These are phyloP conservation scores for Pseudozyma flocculosa DNA, from an alignment of 1,284 basidiomycete genomes.

Conservation along the genomic window DNA sequence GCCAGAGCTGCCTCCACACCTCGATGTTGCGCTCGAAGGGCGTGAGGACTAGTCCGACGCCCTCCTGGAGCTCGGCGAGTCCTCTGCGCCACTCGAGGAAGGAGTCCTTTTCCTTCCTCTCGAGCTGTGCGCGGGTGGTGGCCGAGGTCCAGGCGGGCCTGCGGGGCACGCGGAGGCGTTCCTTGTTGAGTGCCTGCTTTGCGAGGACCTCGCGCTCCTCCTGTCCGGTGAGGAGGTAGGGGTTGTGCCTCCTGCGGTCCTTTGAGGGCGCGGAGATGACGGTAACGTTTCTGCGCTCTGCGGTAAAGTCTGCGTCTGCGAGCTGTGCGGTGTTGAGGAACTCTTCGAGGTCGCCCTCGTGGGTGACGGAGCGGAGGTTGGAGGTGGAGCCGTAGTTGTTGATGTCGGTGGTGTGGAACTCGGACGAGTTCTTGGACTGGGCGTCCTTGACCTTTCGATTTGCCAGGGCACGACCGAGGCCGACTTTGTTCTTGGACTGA, in stretches of 20 bases:
- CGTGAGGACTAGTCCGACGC: conserved; percentile 55
- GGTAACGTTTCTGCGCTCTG: conserved; percentile 87
- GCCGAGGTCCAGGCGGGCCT: conserved; percentile 49
- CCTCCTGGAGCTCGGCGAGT: conserved; percentile 55
- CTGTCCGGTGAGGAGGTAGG: conserved; percentile 78
- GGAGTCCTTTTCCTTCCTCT: conserved; percentile 51
- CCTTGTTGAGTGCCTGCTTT: conserved; percentile 50
- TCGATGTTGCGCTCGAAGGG: conserved; percentile 58
- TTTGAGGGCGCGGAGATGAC: conserved; percentile 71
- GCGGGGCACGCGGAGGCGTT: conserved; percentile 51
- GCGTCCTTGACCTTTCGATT: conserved; percentile 54
- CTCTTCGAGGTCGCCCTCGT: conserved; percentile 92
- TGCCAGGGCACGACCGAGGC: conserved; percentile 53
- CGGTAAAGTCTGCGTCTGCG: conserved; percentile 95
- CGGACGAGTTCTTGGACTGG: conserved; percentile 35
- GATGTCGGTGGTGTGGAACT: conserved; percentile 55
- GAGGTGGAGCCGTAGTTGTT: conserved; percentile 59
- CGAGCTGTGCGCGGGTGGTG: conserved; percentile 53
- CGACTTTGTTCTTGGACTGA: conserved; percentile 54
- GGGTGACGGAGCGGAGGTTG: conserved; percentile 84
- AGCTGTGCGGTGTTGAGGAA: conserved; percentile 93
- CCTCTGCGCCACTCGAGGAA: conserved; percentile 57
- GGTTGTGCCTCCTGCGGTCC: conserved; percentile 65
- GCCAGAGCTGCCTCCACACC: conserved; percentile 58
- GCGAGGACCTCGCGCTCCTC: conserved; percentile 70